Evolutionary conservation across 108 stramenopile genomes (phyloP), one percentile per base, ranked within the genome.

Genomic region (Skeletonema tropicum): DNA sequence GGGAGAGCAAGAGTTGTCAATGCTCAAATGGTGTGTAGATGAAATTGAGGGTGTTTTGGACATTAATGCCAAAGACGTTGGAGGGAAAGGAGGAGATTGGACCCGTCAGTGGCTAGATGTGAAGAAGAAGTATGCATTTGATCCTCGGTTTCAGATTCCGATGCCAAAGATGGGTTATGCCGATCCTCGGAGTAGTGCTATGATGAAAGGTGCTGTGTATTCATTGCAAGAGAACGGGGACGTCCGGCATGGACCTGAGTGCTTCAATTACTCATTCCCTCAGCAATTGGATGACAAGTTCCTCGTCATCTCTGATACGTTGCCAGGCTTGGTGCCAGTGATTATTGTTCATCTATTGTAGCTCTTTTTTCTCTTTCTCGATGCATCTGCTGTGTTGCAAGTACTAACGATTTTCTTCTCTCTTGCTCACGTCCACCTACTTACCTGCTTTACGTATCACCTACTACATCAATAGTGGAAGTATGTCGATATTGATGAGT

Each of bases 181-280:
- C 60, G 70, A 71, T 32, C 60, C 70, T 21, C 19, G 30, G 31
- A 36, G 31, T 21, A 31, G 25, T 30, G 60, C 13, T 10, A 63
- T 61, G 33, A 63, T 71, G 32, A 57, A 63, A 5, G 33, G 19
- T 9, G 70, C 52, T 3, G 70, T 57, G 9, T 25, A 23, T 23
- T 10, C 19, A 2, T 6, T 63, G 13, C 12, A 23, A 61, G 70
- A 29, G 11, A 35, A 31, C 11, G 70, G 70, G 9, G 60, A 35
- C 19, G 70, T 71, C 5, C 70, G 70, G 12, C 70, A 71, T 60
- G 70, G 70, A 3, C 31, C 70, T 11, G 70, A 71, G 52, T 71
- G 70, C 8, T 71, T 63, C 52, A 71, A 71, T 19, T 36, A 25
- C 26, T 57, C 29, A 14, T 71, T 71, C 30, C 70, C 70, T 14